Base-by-base conservation (phyloP, 1,284 basidiomycete species). In the Pseudozyma hubeiensis region DNA sequence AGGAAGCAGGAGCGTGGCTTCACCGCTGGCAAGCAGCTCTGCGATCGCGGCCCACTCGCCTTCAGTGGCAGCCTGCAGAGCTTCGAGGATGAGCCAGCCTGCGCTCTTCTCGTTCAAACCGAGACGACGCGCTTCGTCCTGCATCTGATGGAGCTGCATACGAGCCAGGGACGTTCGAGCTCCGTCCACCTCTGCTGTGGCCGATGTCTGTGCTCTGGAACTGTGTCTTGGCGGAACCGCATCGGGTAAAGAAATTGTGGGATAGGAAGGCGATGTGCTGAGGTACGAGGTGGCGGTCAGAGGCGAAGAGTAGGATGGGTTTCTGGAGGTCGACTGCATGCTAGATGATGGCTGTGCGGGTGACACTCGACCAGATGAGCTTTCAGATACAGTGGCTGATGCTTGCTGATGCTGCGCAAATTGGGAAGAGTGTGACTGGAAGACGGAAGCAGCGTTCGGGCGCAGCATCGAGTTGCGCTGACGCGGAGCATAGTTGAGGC, bases 21-120 rank as follows among this genome's bases (percentile, higher is more conserved):
- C 90, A 2, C 88, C 88, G 69, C 91, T 90, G 19, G 87, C 87
- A 5, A 91, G 88, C 24, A 95, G 60, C 89, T 91, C 19, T 87
- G 88, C 29, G 88, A 87, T 61, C 90, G 90, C 47, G 93, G 85
- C 0, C 92, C 92, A 17, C 92, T 87, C 62, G 86, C 86, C 76
- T 84, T 94, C 93, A 1, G 90, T 91, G 2, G 90, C 90, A 1
- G 92, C 90, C 85, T 92, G 93, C 62, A 94, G 86, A 79, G 90
- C 91, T 85, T 92, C 90, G 17, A 92, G 48, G 11, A 75, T 54
- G 33, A 60, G 44, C 64, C 64, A 75, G 13, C 73, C 73, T 4
- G 65, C 63, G 31, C 61, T 65, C 17, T 54, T 56, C 4, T 52
- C 44, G 48, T 37, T 54, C 16, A 74, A 37, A 14, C 65, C 68